A percentile compares a stretch with the other conserved stretches of the same genome.
These are phyloP conservation scores for Quaeritorhiza haematococci DNA, from an alignment of 371 early-diverging fungal species.

Conservation along the genomic window DNA sequence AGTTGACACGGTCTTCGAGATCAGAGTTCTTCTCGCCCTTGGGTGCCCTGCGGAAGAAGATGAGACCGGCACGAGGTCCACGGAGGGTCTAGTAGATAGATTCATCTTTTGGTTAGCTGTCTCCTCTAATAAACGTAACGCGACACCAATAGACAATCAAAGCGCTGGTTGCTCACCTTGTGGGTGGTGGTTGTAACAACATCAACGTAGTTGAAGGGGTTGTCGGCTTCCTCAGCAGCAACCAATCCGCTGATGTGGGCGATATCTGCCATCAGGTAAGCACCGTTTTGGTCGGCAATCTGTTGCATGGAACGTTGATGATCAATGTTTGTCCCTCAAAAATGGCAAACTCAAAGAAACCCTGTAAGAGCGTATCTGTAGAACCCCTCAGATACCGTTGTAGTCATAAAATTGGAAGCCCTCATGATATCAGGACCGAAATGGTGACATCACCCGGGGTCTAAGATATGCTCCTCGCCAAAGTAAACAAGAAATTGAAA, in stretches of 20 bases:
- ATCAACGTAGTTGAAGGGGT: slow-evolving; percentile 95
- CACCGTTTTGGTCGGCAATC: slow-evolving; percentile 85
- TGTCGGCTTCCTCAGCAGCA: slow-evolving; percentile 76
- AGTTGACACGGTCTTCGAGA: slow-evolving; percentile 89
- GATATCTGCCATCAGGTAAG: slow-evolving; percentile 93
- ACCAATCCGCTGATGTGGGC: slow-evolving; percentile 79
- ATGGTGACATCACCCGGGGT: slow-evolving; percentile 3
- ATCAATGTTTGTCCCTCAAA: background rate
- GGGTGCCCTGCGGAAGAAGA: slow-evolving; percentile 90
- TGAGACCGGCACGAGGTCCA: slow-evolving; percentile 96
- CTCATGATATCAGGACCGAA: slow-evolving; percentile 12
- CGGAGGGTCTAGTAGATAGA: slow-evolving; percentile 96
- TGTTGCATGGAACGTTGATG: slow-evolving; percentile 20
- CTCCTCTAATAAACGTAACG: no score
- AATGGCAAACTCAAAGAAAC: no score
- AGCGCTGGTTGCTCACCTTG: slow-evolving; percentile 38
- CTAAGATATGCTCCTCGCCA: background rate
- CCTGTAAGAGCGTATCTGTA: background rate
- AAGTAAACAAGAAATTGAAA: slow-evolving; percentile 1
- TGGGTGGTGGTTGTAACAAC: slow-evolving; percentile 99
- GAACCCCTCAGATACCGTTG: slow-evolving; percentile 26
- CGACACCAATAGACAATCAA: background rate
- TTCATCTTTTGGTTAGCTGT: no score
- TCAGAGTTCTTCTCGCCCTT: slow-evolving; percentile 62
- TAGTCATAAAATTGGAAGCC: slow-evolving; percentile 13